phyloP scores from a whole-genome alignment of 345 rosid genomes.

The Eucalyptus curtisii region DNA sequence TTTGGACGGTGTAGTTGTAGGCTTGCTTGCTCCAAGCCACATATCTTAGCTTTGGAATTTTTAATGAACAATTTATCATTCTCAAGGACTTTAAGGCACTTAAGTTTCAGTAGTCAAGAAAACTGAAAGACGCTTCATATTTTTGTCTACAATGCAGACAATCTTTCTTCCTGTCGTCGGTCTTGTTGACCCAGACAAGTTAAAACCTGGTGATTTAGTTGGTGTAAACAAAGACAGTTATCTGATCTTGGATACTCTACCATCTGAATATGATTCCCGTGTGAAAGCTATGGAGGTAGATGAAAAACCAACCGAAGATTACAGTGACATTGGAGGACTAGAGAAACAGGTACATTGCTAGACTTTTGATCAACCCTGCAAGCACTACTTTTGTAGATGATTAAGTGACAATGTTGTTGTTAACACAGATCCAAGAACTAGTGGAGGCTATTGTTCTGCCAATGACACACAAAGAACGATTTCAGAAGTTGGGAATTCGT shows the following conservation, averaged over 20 bases:
- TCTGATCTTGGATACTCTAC: constrained; percentile 87
- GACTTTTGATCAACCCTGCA: neutral
- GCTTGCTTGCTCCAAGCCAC: neutral
- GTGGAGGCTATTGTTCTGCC: constrained; percentile 99
- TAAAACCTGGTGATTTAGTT: constrained; percentile 98
- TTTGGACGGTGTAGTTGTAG: neutral
- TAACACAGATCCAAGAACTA: constrained; percentile 87
- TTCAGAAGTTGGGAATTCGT: constrained; percentile 88
- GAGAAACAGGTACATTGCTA: constrained; percentile 72
- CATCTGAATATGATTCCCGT: constrained; percentile 94
- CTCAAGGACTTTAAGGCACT: neutral
- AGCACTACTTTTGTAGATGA: neutral
- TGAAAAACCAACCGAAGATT: constrained; percentile 97
- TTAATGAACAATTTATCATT: neutral
- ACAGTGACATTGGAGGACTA: constrained; percentile 95
- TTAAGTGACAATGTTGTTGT: neutral
- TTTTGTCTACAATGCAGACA: constrained; percentile 36
- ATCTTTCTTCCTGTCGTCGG: constrained; percentile 97
- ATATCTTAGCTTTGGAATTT: neutral
- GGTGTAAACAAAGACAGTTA: constrained; percentile 99
- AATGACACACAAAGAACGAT: constrained; percentile 93
- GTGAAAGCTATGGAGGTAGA: constrained; percentile 99
- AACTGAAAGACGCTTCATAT: neutral
- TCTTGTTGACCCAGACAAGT: constrained; percentile 91
- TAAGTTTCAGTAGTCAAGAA: neutral